Percentiles rank a stretch among this genome's conserved stretches.
Evolutionary conservation across 305 asterid species (phyloP).

Genomic region (Fraxinus sp.): DNA sequence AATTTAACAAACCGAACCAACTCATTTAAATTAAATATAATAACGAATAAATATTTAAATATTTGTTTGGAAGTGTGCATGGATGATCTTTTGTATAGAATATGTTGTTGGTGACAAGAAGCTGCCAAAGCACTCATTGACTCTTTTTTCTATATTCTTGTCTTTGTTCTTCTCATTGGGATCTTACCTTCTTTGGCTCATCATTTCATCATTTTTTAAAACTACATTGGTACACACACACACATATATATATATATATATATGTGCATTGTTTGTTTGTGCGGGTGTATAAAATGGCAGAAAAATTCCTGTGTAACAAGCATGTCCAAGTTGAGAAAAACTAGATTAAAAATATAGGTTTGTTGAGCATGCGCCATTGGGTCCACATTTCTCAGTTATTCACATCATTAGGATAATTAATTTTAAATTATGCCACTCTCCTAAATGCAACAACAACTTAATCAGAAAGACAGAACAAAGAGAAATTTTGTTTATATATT

Average conservation of each 20-base stretch:
- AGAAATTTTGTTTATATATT: not conserved
- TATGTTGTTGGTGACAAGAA: slow-evolving; percentile 17
- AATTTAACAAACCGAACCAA: not conserved
- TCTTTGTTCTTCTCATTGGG: slow-evolving; percentile 41
- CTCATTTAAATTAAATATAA: not conserved
- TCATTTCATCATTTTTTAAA: slow-evolving; percentile 24
- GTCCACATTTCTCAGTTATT: slow-evolving; percentile 24
- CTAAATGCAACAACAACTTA: not conserved
- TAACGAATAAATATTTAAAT: not conserved
- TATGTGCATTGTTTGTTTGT: slow-evolving; percentile 20
- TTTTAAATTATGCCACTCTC: not conserved
- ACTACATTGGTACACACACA: not conserved
- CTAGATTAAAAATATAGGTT: slow-evolving; percentile 11
- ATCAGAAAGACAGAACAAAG: not conserved
- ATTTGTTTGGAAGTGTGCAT: not conserved
- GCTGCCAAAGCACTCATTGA: slow-evolving; percentile 36
- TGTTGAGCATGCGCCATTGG: slow-evolving; percentile 33
- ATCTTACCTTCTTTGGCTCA: slow-evolving; percentile 41
- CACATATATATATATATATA: not conserved
- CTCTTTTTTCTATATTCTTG: slow-evolving; percentile 51
- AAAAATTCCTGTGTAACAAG: slow-evolving; percentile 24
- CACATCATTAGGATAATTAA: not conserved
- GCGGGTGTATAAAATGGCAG: slow-evolving; percentile 23
- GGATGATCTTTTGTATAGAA: not conserved
- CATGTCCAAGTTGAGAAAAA: slow-evolving; percentile 32